Evolutionary conservation across 192 early-diverging fungal genomes (phyloP), one percentile per base, ranked within the genome.

Genomic region (Coemansia sp.): DNA sequence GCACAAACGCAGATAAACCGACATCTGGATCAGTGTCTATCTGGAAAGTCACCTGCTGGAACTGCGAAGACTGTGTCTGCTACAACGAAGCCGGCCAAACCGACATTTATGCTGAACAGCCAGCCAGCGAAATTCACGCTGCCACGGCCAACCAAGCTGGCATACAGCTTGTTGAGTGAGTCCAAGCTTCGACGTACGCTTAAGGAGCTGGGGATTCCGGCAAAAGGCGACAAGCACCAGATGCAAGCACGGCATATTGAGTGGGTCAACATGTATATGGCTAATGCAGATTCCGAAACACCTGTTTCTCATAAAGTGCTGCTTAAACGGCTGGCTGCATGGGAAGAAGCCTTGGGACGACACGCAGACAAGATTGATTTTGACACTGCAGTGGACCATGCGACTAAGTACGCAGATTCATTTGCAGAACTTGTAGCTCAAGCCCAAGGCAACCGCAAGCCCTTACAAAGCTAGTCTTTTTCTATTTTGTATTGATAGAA

Each of bases 261-360:
- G 54, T 80, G 72, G 66, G 63, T 80, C 20, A 75, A 68, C 57
- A 44, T 80, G 59, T 80, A 75, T 45, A 62, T 80, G 64, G 78
- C 78, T 30, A 80, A 80, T 52, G 64, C 59, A 16, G 78, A 80
- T 49, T 49, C 78, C 1, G 55, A 44, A 28, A 38, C 64, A 1
- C 75, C 75, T 1, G 54, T 67, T 3, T 67, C 75, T 4, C 68
- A 78, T 21, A 41, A 53, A 5, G 9, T 55, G 47, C 35, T 78
- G 38, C 54, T 78, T 14, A 42, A 49, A 35, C 63, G 61, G 0
- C 49, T 78, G 42, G 52, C 59, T 11, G 44, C 53, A 0, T 78
- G 75, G 75, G 75, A 71, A 43, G 64, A 67, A 2, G 40, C 54
- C 7, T 35, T 70, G 53, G 16, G 35, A 15, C 56, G 51, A 2